Evolutionary conservation across 2,329 filamentous ascomycete species (phyloP).

Genomic region (Alternaria tenuissima): DNA sequence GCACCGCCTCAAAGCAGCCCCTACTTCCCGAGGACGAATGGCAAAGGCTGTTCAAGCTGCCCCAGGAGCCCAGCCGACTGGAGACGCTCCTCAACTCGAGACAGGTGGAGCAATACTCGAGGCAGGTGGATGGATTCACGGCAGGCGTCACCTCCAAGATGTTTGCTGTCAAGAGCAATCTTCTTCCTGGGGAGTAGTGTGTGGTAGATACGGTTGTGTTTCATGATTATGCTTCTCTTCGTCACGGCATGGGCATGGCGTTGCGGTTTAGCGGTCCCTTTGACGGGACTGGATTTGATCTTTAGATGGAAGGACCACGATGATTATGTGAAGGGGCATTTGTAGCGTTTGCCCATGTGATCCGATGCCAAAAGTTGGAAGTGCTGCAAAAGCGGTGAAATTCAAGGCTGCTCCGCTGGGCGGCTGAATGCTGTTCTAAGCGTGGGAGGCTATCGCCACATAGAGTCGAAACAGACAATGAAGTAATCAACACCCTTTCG

Average conservation of each 20-base stretch:
- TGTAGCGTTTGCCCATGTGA: conserved; percentile 10
- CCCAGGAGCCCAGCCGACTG: conserved; percentile 88
- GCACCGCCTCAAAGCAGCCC: conserved; percentile 85
- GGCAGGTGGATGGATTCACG: conserved; percentile 96
- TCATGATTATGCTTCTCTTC: conserved; percentile 45
- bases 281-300: conserved; percentile 29
- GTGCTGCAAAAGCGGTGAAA: conserved; percentile 13
- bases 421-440: conserved; percentile 26
- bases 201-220: conserved; percentile 27
- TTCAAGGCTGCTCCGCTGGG: conserved; percentile 11
- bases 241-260: conserved; percentile 51
- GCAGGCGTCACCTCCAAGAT: conserved; percentile 93
- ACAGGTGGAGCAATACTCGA: conserved; percentile 97
- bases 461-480: conserved; percentile 40
- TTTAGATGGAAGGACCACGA: conserved; percentile 25
- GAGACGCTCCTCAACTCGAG: conserved; percentile 94
- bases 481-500: conserved; percentile 29
- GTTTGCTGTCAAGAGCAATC: conserved; percentile 86
- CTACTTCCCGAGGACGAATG: conserved; percentile 96
- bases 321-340: conserved; percentile 10
- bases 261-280: conserved; percentile 42
- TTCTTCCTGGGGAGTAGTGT: conserved; percentile 64
- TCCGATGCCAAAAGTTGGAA: conserved; percentile 18
- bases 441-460: conserved; percentile 25
- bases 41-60: conserved; percentile 97